Base-by-base conservation (phyloP, 2,329 filamentous ascomycete genomes). In the Claviceps spartinae region DNA sequence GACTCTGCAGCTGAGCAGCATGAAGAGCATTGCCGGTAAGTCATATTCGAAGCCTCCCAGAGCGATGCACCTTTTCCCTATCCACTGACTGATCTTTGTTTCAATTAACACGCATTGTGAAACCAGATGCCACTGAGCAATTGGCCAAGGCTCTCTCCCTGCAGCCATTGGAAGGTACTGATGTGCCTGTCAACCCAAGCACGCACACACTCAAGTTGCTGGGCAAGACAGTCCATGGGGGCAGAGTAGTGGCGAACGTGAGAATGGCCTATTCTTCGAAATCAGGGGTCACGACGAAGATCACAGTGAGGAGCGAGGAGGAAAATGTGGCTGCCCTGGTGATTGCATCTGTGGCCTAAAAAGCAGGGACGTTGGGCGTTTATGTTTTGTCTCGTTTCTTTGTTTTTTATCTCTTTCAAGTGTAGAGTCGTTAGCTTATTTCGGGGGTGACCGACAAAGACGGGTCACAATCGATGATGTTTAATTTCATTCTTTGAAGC, bases 181-280 rank as follows among this genome's bases (percentile, higher is more conserved):
- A 98, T 59, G 83, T 98, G 41, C 85, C 88, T 0, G 76, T 95
- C 59, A 94, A 84, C 64, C 85, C 85, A 63, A 90, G 83, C 54
- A 96, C 90, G 56, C 93, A 98, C 69, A 90, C 89, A 4, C 83
- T 98, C 65, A 97, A 95, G 73, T 76, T 98, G 38, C 86, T 96
- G 67, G 93, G 93, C 65, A 97, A 96, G 81, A 95, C 88, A 44
- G 84, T 97, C 56, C 83, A 80, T 37, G 93, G 91, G 38, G 93
- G 93, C 59, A 85, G 85, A 63, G 91, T 98, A 16, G 88, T 90
- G 52, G 86, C 86, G 55, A 83, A 81, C 58, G 82, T 97, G 57
- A 81, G 89, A 69, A 95, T 98, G 90, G 93, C 90, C 1, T 96
- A 82, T 71, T 94, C 88, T 55, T 82, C 86, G 62, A 95, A 94